These are phyloP conservation scores for Eucalyptus caleyi DNA, from an alignment of 345 rosid species.

Conservation along the genomic window DNA sequence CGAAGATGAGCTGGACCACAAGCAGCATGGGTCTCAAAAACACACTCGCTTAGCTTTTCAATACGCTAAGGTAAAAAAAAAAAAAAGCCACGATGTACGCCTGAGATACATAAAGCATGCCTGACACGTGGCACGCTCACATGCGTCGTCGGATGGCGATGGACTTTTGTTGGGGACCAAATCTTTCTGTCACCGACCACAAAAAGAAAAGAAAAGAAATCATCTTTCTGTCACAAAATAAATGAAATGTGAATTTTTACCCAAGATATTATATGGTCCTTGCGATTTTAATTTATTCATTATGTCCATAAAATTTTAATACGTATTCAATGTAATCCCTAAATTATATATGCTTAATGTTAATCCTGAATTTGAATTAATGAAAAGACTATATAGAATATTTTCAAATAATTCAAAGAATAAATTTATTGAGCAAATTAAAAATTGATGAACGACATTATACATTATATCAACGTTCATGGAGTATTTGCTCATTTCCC, in stretches of 20 bases:
- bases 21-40: neutral
- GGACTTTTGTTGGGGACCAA: neutral
- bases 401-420: no score
- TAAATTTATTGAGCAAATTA: no score
- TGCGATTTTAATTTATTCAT: neutral
- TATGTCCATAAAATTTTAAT: neutral
- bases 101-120: neutral
- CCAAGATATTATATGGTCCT: no score
- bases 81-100: neutral
- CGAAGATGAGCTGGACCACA: neutral
- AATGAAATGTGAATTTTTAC: no score
- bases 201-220: no score
- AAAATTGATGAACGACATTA: accelerated
- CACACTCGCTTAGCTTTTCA: neutral
- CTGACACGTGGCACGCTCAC: neutral
- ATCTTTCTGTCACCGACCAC: no score
- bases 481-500: neutral
- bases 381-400: no score
- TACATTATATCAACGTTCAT: accelerated
- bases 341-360: no score
- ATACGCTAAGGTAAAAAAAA: neutral
- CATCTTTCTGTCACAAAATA: no score
- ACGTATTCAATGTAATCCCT: no score
- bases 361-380: no score
- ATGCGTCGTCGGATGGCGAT: neutral